phyloP scores from a whole-genome alignment of 306 rosid genomes.

The Corylus heterophylla region DNA sequence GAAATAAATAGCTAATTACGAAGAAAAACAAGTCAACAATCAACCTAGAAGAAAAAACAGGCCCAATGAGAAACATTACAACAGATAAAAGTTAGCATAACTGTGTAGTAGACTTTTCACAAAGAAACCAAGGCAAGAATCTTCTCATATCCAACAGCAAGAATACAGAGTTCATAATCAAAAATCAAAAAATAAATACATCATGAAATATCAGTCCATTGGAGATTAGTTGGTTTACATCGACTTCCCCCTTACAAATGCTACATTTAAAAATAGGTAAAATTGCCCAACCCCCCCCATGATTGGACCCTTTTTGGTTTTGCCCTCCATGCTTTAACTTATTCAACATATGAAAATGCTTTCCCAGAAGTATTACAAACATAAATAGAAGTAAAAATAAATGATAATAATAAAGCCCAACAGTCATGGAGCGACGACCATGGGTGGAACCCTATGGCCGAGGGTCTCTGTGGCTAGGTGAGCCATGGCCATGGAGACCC shows the following conservation, averaged over 20 bases:
- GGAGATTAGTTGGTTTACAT: not conserved
- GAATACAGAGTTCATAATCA: not conserved
- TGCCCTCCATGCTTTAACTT: too few species aligned
- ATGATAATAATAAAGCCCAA: too few species aligned
- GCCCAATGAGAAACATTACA: not conserved
- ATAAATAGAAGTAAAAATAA: too few species aligned
- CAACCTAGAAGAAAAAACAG: not conserved
- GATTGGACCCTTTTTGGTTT: too few species aligned
- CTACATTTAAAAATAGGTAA: not conserved
- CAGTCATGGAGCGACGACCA: too few species aligned
- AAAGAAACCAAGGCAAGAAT: constrained; percentile 1
- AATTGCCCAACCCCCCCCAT: too few species aligned
- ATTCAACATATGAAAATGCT: too few species aligned
- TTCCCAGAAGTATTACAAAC: too few species aligned
- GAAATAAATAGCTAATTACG: not conserved
- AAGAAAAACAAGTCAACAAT: not conserved
- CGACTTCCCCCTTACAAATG: not conserved
- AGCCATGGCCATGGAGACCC: too few species aligned
- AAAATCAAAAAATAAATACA: too few species aligned
- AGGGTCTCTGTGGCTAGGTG: too few species aligned
- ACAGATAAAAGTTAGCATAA: not conserved
- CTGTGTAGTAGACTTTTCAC: not conserved
- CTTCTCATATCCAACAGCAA: not conserved
- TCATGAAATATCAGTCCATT: not conserved
- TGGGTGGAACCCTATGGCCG: too few species aligned